A percentile compares a stretch with the other conserved stretches of the same genome.
phyloP scores from a whole-genome alignment of 176 grass and related monocot genomes.

The Saccharum spontaneum region DNA sequence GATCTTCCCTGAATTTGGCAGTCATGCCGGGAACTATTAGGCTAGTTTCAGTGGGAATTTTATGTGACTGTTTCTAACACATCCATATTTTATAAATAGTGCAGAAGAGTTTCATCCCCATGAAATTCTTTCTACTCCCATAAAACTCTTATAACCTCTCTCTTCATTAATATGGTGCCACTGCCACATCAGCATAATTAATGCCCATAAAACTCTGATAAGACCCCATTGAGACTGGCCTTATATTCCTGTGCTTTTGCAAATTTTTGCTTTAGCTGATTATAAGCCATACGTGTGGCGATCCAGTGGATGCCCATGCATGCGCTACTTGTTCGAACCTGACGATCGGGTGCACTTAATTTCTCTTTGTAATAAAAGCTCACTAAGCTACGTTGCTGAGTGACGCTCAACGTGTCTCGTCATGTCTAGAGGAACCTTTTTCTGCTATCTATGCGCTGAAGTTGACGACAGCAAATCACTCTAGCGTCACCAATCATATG shows the following conservation, averaged over 20 bases:
- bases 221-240: too few species aligned
- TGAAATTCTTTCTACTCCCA: too few species aligned
- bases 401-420: neutral
- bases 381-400: too few species aligned
- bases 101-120: too few species aligned
- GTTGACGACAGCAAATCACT: neutral
- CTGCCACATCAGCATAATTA: too few species aligned
- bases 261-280: neutral
- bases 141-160: too few species aligned
- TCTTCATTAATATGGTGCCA: too few species aligned
- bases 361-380: neutral
- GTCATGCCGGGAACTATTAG: neutral
- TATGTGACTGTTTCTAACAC: too few species aligned
- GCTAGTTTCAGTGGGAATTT: too few species aligned
- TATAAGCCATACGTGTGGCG: neutral
- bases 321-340: neutral
- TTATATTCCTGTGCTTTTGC: neutral
- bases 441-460: neutral
- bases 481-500: neutral
- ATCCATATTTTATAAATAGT: too few species aligned
- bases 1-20: neutral
- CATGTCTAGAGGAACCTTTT: neutral
- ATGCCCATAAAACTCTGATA: too few species aligned
- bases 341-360: neutral
- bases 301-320: conserved; percentile 11